Evolutionary conservation across 2,329 filamentous ascomycete genomes (phyloP), one percentile per base, ranked within the genome.

Genomic region (Conoideocrella luteorostrata): DNA sequence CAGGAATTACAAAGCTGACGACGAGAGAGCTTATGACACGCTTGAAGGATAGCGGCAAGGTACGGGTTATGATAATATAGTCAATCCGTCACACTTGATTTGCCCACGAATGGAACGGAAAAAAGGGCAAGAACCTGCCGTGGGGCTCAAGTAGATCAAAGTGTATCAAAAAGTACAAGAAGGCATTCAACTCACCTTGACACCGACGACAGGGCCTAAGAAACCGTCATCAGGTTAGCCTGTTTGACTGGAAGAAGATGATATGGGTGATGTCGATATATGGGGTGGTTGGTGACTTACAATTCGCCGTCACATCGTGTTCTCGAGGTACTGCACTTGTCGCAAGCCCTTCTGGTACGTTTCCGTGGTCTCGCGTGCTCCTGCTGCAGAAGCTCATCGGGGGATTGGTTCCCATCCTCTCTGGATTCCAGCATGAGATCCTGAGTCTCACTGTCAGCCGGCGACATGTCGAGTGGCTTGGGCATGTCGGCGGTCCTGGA

Each of bases 291-390:
- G 12, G 24, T 11, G 15, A 54, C 64, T 61, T 49, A 70, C 68
- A 63, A 70, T 33, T 65, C 56, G 17, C 69, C 69, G 49, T 71
- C 63, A 45, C 69, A 72, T 29, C 69, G 58, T 5, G 65, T 66
- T 44, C 67, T 57, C 3, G 66, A 68, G 5, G 55, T 51, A 41
- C 62, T 69, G 52, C 58, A 61, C 48, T 60, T 61, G 48, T 61
- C 58, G 45, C 58, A 62, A 9, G 58, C 59, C 18, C 57, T 49
- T 9, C 53, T 50, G 11, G 58, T 61, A 35, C 58, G 48, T 47
- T 58, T 58, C 41, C 58, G 47, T 11, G 58, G 54, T 18, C 55
- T 46, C 29, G 56, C 56, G 39, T 58, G 53, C 36, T 53, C 51
- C n/a, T 32, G 41, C 3, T 12, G 28, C 32, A 34, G 41, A 32